These are phyloP conservation scores for Agrocybe chaxingu DNA, from an alignment of 768 basidiomycete genomes.

Conservation along the genomic window DNA sequence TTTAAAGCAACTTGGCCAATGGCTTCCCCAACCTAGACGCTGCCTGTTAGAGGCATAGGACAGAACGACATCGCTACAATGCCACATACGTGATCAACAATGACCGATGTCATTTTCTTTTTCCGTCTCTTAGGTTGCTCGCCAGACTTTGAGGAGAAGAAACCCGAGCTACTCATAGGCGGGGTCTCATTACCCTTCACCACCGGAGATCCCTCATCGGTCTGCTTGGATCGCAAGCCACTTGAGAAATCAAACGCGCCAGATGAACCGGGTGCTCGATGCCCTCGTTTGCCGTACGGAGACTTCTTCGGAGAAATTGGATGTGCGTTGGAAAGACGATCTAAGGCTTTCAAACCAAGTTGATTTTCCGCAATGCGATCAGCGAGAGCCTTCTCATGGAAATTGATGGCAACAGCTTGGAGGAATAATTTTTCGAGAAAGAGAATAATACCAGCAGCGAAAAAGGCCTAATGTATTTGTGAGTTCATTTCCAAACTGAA, in stretches of 20 bases:
- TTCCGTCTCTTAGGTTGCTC: slow-evolving; percentile 32
- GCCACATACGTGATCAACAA: slow-evolving; percentile 59
- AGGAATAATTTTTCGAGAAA: slow-evolving; percentile 55
- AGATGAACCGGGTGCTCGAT: slow-evolving; percentile 37
- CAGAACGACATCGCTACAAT: neutral
- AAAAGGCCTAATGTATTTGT: slow-evolving; percentile 34
- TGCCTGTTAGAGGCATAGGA: neutral
- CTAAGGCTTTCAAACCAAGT: slow-evolving; percentile 66
- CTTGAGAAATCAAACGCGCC: slow-evolving; percentile 33
- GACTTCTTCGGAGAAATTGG: slow-evolving; percentile 34
- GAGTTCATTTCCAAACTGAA: neutral
- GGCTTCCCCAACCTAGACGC: slow-evolving; percentile 46
- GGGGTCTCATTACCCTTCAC: slow-evolving; percentile 5
- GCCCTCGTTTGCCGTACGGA: slow-evolving; percentile 42
- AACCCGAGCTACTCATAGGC: neutral
- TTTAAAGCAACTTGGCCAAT: slow-evolving; percentile 73
- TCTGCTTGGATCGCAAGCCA: slow-evolving; percentile 3
- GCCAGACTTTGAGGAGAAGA: slow-evolving; percentile 8
- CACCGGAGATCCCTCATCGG: slow-evolving; percentile 8
- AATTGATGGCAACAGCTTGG: slow-evolving; percentile 76
- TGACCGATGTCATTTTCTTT: slow-evolving; percentile 57
- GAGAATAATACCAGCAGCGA: slow-evolving; percentile 40
- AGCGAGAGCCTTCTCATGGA: slow-evolving; percentile 72
- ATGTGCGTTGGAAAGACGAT: slow-evolving; percentile 67
- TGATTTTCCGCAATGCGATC: slow-evolving; percentile 72